Evolutionary conservation across 208 protist genomes (phyloP).

Genomic region (Novymonas esmeraldas): DNA sequence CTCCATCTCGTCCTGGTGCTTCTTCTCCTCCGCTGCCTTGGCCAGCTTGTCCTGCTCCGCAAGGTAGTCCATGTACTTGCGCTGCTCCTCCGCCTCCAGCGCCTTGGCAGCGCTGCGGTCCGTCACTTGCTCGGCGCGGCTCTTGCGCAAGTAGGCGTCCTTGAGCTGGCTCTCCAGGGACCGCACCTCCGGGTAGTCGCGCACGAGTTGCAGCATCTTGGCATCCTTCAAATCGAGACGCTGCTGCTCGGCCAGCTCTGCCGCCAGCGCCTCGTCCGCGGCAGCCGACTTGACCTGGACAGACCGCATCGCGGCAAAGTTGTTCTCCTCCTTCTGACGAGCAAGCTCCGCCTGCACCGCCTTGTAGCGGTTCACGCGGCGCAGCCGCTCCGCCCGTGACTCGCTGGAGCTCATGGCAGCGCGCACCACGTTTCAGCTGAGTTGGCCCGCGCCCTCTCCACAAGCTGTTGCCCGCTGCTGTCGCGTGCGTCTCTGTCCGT

Average conservation of each 20-base stretch:
- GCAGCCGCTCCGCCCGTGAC: conserved; percentile 77
- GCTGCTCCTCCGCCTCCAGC: conserved; percentile 57
- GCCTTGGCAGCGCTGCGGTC: conserved; percentile 48
- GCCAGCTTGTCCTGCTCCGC: conserved; percentile 47
- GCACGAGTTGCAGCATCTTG: conserved; percentile 91
- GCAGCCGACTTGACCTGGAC: conserved; percentile 51
- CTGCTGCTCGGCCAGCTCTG: conserved; percentile 82
- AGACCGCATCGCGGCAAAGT: conserved; percentile 55
- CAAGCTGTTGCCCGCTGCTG: no score
- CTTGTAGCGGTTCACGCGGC: conserved; percentile 86
- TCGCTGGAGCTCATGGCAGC: conserved; percentile 36
- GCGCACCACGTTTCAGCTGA: neutral
- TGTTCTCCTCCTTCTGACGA: conserved; percentile 72
- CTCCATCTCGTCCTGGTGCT: conserved; percentile 59
- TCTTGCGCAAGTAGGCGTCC: conserved; percentile 78
- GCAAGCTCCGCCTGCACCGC: conserved; percentile 86
- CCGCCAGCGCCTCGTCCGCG: conserved; percentile 74
- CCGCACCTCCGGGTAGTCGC: conserved; percentile 81
- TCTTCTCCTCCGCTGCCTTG: conserved; percentile 65
- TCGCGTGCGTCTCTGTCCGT: neutral
- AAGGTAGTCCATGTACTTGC: conserved; percentile 60
- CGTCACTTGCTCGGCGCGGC: conserved; percentile 73
- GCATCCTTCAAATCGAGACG: conserved; percentile 64
- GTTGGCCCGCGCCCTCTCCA: no score
- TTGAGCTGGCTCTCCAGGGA: conserved; percentile 73